Base-by-base conservation (phyloP, 2,329 filamentous ascomycete species). In the Juglanconis juglandina region DNA sequence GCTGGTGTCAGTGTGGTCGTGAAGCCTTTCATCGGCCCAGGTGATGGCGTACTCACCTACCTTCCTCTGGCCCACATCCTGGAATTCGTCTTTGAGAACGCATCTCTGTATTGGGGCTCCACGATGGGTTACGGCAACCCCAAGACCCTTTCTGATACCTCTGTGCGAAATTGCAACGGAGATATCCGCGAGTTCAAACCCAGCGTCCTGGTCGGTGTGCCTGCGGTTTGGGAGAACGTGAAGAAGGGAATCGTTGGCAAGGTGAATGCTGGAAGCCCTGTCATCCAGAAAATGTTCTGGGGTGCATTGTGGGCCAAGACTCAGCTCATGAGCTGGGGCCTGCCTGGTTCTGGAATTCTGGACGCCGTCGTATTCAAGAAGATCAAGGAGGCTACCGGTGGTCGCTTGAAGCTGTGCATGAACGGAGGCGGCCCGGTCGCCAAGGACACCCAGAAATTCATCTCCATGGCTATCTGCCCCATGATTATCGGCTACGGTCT, bases 401-500 rank as follows among this genome's bases (percentile, higher is more conserved):
- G 92, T 54, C 83, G 84, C 62, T 79, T 96, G 65, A 88, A 91
- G 68, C 85, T 96, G 54, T 89, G 89, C 77, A 82, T 96, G 85
- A 95, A 92, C 72, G 92, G 92, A 62, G 92, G 91, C 72, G 92
- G 92, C 1, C 91, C 92, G 5, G 84, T 96, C 49, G 85, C 91
- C 35, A 91, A 89, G 75, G 91, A 96, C 53, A 96, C 92, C 0
- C 89, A 93, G 71, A 85, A 85, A 60, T 96, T 96, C 81, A 87
- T 96, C 70, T 96, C 91, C 48, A 87, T 95, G 83, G 89, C 90
- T 54, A 91, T 96, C 68, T 89, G 89, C 54, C 91, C 92, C 48
- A 94, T 96, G 91, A 91, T 96, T 66, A 88, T 86, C 66, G 92
- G 92, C 13, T 96, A 96, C 70, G 92, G 92, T 65, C 79, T 96